These are phyloP conservation scores for Xylaria arbuscula DNA, from an alignment of 2,329 filamentous ascomycete species.

Conservation along the genomic window DNA sequence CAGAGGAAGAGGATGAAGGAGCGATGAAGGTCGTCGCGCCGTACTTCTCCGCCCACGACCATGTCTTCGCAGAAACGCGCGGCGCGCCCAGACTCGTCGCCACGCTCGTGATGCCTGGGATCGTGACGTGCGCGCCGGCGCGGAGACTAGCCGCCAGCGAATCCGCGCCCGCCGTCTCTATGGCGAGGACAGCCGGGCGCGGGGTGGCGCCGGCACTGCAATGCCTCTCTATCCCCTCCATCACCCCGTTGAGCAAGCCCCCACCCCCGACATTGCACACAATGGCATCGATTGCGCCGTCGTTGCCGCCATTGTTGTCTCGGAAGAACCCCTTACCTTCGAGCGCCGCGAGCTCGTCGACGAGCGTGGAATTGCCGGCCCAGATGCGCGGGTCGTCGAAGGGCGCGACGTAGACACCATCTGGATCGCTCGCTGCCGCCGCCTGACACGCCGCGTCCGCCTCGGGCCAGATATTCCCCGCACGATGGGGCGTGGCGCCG, in stretches of 20 bases:
- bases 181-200: constrained; percentile 68
- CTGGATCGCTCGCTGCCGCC: constrained; percentile 62
- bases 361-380: constrained; percentile 70
- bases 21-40: constrained; percentile 21
- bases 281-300: constrained; percentile 68
- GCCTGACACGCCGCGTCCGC: constrained; percentile 73
- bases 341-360: constrained; percentile 60
- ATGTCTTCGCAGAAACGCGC: constrained; percentile 74
- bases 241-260: constrained; percentile 80
- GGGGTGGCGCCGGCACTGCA: constrained; percentile 6
- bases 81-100: constrained; percentile 80
- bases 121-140: constrained; percentile 67
- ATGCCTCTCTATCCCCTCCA: constrained; percentile 71
- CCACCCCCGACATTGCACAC: constrained; percentile 85
- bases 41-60: constrained; percentile 66
- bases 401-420: constrained; percentile 71
- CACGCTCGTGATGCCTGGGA: constrained; percentile 78
- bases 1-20: neutral
- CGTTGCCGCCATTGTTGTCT: constrained; percentile 43
- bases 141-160: constrained; percentile 72
- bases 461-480: constrained; percentile 74
- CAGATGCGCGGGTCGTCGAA: constrained; percentile 77
- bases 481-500: constrained; percentile 75
- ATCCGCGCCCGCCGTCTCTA: constrained; percentile 81
- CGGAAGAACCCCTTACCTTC: constrained; percentile 53